Evolutionary conservation across 371 early-diverging fungal species (phyloP), one percentile per base, ranked within the genome.

Genomic region (Mortierella sp.): DNA sequence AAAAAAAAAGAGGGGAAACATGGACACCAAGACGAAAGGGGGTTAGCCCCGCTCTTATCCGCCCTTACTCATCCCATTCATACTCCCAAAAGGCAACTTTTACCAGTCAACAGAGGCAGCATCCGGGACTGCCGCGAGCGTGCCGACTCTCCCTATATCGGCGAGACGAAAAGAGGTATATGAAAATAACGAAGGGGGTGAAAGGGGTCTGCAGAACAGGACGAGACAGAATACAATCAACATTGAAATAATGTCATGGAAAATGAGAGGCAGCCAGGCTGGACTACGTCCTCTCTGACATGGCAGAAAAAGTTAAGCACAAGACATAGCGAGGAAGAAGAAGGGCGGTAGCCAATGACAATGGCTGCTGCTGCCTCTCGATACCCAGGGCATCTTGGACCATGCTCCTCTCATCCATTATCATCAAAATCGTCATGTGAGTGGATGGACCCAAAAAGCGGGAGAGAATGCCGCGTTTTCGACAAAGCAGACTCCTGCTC

Each of bases 11-110:
- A 55, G 44, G 29, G 71, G 77, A 43, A 72, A n/a, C 55, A 51
- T 46, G 77, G 72, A 24, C 3, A 75, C 70, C 55, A 43, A 75
- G 41, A n/a, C 24, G 60, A 58, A 74, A 43, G 71, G 65, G 65
- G 65, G 21, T 38, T 14, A 38, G 65, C 65, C 65, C 65, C 65
- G 65, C 58, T 72, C 38, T 73, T n/a, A 29, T 73, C 54, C n/a
- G 55, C 35, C 55, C 10, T 54, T 38, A 55, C 49, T 21, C 51
- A 51, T 51, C 21, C 21, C 1, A 51, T 6, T 51, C 48, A 46
- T 46, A 46, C 48, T 46, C 16, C 18, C 51, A 21, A 51, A 27
- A 27, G 16, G 14, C 21, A 65, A 38, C 68, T 3, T 29, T 7
- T 4, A 51, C 27, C 54, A 54, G 12, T 14, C 32, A 27, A 14